Percentiles rank a stretch among this genome's conserved stretches.
Evolutionary conservation across 164 flowering plant species (phyloP).

Genomic region (Piper longum): DNA sequence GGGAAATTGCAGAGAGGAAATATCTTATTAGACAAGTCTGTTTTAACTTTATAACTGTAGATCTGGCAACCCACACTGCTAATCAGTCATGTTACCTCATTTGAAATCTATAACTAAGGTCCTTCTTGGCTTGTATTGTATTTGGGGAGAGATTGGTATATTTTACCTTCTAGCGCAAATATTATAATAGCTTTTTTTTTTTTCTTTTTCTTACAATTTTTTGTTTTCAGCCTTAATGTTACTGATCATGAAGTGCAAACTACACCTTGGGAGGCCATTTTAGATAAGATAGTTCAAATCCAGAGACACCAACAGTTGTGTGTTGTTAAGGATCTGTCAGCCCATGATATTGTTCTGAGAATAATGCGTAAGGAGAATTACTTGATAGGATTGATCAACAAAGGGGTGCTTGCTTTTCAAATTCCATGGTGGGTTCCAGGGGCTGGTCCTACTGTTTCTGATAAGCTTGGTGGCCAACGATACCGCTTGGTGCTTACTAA

Average conservation of each 20-base stretch:
- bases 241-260: conserved; percentile 86
- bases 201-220: conserved; percentile 1
- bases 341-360: conserved; percentile 90
- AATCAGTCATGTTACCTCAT: too few species aligned
- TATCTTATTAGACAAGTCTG: too few species aligned
- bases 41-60: too few species aligned
- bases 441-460: conserved; percentile 63
- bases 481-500: conserved; percentile 58
- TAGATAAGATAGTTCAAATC: conserved; percentile 70
- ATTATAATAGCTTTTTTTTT: background rate
- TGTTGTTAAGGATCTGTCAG: conserved; percentile 84
- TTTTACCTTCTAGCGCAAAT: background rate
- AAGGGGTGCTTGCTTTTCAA: conserved; percentile 90
- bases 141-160: background rate
- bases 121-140: too few species aligned
- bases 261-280: conserved; percentile 79
- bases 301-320: conserved; percentile 73
- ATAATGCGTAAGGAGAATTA: conserved; percentile 98
- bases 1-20: too few species aligned
- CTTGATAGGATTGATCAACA: conserved; percentile 94
- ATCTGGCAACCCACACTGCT: too few species aligned
- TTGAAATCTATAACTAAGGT: too few species aligned
- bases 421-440: conserved; percentile 85
- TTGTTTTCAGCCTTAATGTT: conserved; percentile 61
- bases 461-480: conserved; percentile 35